A percentile compares a stretch with the other conserved stretches of the same genome.
Evolutionary conservation across 441 rosid genomes (phyloP).

Genomic region (Arabidopsis hybrid): DNA sequence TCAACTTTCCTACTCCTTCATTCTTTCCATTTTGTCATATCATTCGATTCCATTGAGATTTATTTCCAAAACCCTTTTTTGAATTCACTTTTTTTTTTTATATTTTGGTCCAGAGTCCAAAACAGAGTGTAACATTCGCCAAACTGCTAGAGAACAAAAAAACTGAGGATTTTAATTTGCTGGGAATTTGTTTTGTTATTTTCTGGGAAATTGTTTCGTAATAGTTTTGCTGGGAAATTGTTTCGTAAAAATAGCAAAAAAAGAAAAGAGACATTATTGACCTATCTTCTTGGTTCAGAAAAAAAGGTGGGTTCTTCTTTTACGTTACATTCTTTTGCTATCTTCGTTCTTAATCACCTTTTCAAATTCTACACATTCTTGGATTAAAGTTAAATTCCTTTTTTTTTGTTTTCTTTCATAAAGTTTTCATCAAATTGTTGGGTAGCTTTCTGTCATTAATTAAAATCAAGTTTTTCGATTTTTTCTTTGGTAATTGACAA

Average conservation of each 20-base stretch:
- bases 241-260: background rate
- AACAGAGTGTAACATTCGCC: slow-evolving; percentile 5
- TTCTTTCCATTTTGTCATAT: slow-evolving; percentile 14
- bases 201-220: slow-evolving; percentile 20
- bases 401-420: background rate
- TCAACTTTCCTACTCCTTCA: background rate
- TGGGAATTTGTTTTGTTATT: background rate
- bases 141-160: slow-evolving; percentile 1
- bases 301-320: slow-evolving; percentile 32
- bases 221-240: slow-evolving; percentile 36
- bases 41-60: slow-evolving; percentile 6
- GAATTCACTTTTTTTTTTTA: background rate
- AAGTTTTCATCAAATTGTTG: slow-evolving; percentile 11
- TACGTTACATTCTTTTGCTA: slow-evolving; percentile 21
- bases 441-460: slow-evolving; percentile 30
- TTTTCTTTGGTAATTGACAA: slow-evolving; percentile 25
- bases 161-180: background rate
- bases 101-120: slow-evolving; percentile 14
- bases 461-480: slow-evolving; percentile 4
- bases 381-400: slow-evolving; percentile 18
- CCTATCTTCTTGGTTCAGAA: slow-evolving; percentile 38
- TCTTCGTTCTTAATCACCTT: slow-evolving; percentile 22
- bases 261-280: slow-evolving; percentile 26
- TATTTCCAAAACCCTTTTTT: slow-evolving; percentile 7
- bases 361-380: slow-evolving; percentile 24